These are phyloP conservation scores for Glycine tomentella DNA, from an alignment of 306 rosid species.

Conservation along the genomic window DNA sequence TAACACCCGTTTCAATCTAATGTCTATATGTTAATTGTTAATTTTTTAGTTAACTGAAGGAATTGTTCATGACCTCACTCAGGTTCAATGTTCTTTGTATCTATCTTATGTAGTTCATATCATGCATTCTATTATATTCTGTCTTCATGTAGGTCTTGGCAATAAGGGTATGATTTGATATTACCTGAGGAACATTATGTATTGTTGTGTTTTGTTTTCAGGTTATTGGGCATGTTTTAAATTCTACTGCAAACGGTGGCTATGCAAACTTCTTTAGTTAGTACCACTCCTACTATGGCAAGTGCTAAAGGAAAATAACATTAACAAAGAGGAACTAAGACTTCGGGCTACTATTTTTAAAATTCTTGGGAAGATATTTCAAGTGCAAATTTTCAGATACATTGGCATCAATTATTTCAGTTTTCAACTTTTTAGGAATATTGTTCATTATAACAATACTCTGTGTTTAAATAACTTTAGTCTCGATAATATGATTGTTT, in stretches of 20 bases:
- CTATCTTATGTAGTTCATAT: too few relatives aligned
- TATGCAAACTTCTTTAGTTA: constrained; percentile 65
- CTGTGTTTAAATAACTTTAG: not conserved
- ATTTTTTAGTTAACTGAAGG: too few relatives aligned
- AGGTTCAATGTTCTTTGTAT: too few relatives aligned
- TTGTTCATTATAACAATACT: constrained; percentile 1
- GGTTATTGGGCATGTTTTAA: constrained; percentile 95
- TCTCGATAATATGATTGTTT: not conserved
- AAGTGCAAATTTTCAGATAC: constrained; percentile 55
- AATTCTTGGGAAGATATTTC: constrained; percentile 83
- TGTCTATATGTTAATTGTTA: too few relatives aligned
- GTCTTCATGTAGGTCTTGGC: too few relatives aligned
- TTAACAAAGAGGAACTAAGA: constrained; percentile 82
- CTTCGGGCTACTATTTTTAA: constrained; percentile 83
- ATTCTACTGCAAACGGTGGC: constrained; percentile 80
- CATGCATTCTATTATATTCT: too few relatives aligned
- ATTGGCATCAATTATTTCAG: not conserved
- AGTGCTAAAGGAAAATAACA: constrained; percentile 79
- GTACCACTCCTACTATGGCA: constrained; percentile 52
- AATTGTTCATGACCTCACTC: too few relatives aligned
- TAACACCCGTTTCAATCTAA: too few relatives aligned
- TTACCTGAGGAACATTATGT: constrained; percentile 12
- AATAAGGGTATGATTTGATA: too few relatives aligned
- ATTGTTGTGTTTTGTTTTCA: constrained; percentile 47
- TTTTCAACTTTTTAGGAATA: constrained; percentile 12